Evolutionary conservation across 208 protist species (phyloP).

Genomic region (Trypanosoma caninum): DNA sequence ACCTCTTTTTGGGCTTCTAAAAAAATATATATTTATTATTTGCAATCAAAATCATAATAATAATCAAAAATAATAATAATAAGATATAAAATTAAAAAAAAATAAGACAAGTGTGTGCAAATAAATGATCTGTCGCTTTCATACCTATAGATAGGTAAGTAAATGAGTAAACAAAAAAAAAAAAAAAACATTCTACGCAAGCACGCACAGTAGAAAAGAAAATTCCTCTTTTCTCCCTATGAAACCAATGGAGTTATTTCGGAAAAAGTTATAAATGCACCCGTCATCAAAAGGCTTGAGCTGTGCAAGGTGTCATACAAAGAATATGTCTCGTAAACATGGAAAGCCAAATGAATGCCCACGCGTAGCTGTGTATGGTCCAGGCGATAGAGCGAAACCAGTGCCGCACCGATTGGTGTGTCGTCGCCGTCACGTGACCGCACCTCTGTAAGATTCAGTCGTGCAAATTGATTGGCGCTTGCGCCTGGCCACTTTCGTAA

Average conservation of each 20-base stretch:
- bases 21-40: conserved; percentile 1
- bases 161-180: conserved; percentile 5
- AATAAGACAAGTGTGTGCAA: background rate
- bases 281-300: conserved; percentile 80
- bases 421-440: conserved; percentile 75
- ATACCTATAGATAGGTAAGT: no score
- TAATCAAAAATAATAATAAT: background rate
- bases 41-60: conserved; percentile 9
- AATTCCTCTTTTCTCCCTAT: background rate
- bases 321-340: conserved; percentile 90
- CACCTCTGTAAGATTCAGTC: conserved; percentile 88
- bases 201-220: background rate
- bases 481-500: conserved; percentile 86
- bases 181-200: background rate
- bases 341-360: conserved; percentile 77
- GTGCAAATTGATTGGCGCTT: conserved; percentile 71
- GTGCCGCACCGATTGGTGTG: conserved; percentile 78
- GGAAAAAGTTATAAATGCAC: conserved; percentile 75
- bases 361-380: conserved; percentile 52
- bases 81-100: background rate
- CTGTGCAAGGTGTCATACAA: conserved; percentile 84
- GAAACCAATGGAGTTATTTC: conserved; percentile 28
- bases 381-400: conserved; percentile 75
- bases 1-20: conserved; percentile 11
- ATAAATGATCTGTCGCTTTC: no score